These are phyloP conservation scores for Trichoderma erinaceum DNA, from an alignment of 495 filamentous ascomycete genomes.

Conservation along the genomic window DNA sequence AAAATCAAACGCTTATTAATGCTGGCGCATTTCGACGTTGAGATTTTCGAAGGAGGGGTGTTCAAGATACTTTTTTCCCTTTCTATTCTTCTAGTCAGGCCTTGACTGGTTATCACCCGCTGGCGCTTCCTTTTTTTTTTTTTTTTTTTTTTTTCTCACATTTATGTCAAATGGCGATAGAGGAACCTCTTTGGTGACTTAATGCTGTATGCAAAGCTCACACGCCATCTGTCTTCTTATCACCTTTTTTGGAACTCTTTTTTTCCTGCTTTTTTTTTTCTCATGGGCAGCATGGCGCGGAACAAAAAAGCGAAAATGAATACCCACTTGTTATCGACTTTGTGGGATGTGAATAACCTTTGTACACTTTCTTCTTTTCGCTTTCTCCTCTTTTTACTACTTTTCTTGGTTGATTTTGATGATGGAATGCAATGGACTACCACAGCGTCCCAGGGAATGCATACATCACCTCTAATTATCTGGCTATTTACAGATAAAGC, in stretches of 20 bases:
- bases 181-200: neutral
- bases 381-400: neutral
- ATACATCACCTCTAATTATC: neutral
- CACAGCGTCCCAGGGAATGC: neutral
- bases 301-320: slow-evolving; percentile 12
- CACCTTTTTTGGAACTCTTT: neutral
- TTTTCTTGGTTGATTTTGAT: slow-evolving; percentile 8
- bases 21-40: neutral
- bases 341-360: neutral
- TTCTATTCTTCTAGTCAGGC: slow-evolving; percentile 1
- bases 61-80: neutral
- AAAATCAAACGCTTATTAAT: neutral
- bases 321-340: neutral
- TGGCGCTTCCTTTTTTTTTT: slow-evolving; percentile 3
- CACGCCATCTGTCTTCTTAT: neutral
- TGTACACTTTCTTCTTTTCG: neutral
- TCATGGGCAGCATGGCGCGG: slow-evolving; percentile 3
- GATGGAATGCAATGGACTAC: slow-evolving; percentile 10
- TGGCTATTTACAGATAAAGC: slow-evolving; percentile 7
- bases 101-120: neutral
- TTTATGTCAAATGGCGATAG: neutral
- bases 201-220: neutral
- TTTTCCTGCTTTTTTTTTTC: slow-evolving; percentile 7
- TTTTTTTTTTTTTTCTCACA: neutral
- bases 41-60: neutral